A percentile compares a stretch with the other conserved stretches of the same genome.
These are phyloP conservation scores for Verticillium nubilum DNA, from an alignment of 2,329 filamentous ascomycete species.

Conservation along the genomic window DNA sequence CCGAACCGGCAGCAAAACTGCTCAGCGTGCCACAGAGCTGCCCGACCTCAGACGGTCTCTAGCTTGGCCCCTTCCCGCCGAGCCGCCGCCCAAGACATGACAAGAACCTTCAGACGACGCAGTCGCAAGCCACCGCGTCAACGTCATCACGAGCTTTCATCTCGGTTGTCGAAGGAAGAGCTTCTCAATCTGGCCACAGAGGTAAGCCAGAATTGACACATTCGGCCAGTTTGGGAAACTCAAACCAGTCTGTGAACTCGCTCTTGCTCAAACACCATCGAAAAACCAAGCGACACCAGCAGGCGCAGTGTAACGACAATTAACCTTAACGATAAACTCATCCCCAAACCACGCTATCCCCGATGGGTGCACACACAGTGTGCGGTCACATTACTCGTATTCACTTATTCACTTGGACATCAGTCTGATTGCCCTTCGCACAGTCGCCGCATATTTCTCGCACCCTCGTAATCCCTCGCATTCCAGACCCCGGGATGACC, in stretches of 20 bases:
- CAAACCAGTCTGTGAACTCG: too few species aligned
- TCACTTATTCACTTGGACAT: too few species aligned
- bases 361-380: not conserved
- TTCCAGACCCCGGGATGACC: not conserved
- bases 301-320: not conserved
- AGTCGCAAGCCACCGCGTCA: not conserved
- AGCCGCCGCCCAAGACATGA: not conserved
- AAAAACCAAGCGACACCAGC: not conserved
- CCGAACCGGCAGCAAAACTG: not conserved
- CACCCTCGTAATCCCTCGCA: not conserved
- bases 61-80: too few species aligned
- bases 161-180: not conserved
- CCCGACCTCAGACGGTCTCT: not conserved
- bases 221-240: too few species aligned
- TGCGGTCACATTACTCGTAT: not conserved
- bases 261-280: not conserved
- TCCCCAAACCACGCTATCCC: not conserved
- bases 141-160: not conserved
- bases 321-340: conserved; percentile 1
- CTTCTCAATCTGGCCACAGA: not conserved
- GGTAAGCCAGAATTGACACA: too few species aligned
- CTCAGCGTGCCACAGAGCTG: not conserved
- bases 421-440: too few species aligned
- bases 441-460: not conserved
- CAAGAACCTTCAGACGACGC: not conserved